phyloP scores from a whole-genome alignment of 495 filamentous ascomycete genomes.

The Rhypophila decipiens region DNA sequence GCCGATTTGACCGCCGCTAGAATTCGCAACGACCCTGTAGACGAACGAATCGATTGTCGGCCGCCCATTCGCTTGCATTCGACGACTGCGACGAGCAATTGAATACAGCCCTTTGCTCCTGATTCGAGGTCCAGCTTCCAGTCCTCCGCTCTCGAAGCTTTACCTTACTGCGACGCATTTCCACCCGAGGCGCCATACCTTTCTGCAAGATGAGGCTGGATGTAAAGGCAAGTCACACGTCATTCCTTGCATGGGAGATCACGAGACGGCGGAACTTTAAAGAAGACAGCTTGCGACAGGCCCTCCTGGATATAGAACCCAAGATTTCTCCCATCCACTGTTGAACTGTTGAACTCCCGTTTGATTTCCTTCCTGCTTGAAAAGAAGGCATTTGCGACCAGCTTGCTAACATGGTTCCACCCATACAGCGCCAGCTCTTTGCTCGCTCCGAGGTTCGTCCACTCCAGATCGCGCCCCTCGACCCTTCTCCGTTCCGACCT shows the following conservation, averaged over 20 bases:
- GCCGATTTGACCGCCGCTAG: no score
- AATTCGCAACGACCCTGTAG: no score
- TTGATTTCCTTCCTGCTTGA: neutral
- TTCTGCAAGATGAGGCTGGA: conserved; percentile 74
- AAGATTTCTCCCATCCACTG: neutral
- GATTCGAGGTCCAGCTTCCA: no score
- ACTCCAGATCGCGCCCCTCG: no score
- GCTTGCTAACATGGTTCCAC: conserved; percentile 18
- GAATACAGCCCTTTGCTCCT: no score
- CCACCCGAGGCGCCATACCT: no score
- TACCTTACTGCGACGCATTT: no score
- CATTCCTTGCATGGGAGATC: no score
- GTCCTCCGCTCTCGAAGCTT: no score
- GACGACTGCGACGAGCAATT: no score
- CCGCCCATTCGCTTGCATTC: no score
- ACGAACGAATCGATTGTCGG: no score
- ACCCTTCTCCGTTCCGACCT: conserved; percentile 54
- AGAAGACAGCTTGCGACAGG: conserved; percentile 6
- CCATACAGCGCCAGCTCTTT: conserved; percentile 33
- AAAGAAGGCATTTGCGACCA: neutral
- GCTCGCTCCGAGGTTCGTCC: conserved; percentile 30
- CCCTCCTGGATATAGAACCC: conserved; percentile 1
- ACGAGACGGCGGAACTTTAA: neutral
- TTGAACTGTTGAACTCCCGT: neutral
- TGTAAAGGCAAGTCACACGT: conserved; percentile 65